Conservation (phyloP, 1,284 basidiomycete genomes). For the Thecaphora frezii region DNA sequence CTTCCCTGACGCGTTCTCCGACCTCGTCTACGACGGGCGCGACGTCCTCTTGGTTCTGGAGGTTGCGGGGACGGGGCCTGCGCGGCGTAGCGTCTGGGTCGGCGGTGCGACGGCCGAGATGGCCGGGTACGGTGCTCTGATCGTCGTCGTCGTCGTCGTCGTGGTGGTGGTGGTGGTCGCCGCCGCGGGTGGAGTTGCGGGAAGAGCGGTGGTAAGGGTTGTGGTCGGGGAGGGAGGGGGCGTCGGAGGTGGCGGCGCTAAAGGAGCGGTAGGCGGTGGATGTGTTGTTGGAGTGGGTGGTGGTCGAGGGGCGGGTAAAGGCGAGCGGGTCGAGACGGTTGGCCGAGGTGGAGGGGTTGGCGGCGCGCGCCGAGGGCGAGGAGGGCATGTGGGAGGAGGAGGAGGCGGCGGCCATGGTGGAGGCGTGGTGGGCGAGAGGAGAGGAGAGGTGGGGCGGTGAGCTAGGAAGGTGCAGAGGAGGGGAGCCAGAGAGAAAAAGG, state of each 20-base stretch:
- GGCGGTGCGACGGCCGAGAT: conserved; percentile 25
- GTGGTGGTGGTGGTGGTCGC: conserved; percentile 14
- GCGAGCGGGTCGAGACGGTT: background rate
- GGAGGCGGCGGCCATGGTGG: background rate
- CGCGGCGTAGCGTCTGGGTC: conserved; percentile 5
- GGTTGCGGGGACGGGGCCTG: conserved; percentile 28
- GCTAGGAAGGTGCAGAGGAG: too few species aligned
- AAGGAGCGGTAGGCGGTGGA: conserved; percentile 53
- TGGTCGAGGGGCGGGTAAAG: background rate
- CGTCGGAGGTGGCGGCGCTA: conserved; percentile 62
- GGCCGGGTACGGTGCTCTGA: conserved; percentile 15
- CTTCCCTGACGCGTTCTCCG: conserved; percentile 86
- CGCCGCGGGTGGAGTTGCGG: conserved; percentile 13
- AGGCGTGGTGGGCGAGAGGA: too few species aligned
- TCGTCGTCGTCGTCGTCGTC: conserved; percentile 17
- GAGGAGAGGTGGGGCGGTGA: too few species aligned
- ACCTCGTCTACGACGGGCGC: conserved; percentile 87
- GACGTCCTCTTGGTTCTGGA: conserved; percentile 63
- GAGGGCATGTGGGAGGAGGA: background rate
- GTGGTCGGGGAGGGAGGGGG: conserved; percentile 47
- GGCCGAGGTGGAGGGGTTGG: background rate
- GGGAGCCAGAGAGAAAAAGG: too few species aligned
- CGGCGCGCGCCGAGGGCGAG: background rate
- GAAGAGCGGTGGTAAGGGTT: conserved; percentile 22
- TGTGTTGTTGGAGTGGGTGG: conserved; percentile 8